Percentiles rank a stretch among this genome's conserved stretches.
Evolutionary conservation across 2,329 filamentous ascomycete genomes (phyloP).

Genomic region (Fusarium fracticaudum): DNA sequence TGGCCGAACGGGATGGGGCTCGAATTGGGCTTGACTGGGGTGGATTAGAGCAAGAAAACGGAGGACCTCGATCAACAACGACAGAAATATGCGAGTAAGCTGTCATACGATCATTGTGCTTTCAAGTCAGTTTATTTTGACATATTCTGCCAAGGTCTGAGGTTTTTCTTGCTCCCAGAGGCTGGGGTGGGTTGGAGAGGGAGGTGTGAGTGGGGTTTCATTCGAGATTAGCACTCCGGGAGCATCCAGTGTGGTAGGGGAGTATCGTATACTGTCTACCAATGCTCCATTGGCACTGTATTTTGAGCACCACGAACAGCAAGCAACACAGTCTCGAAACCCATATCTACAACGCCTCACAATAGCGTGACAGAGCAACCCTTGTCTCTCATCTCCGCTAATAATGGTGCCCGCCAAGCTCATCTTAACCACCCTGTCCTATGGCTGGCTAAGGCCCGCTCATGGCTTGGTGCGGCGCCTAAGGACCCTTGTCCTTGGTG

Average conservation of each 20-base stretch:
- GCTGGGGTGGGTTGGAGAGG: conserved; percentile 41
- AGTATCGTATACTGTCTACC: conserved; percentile 34
- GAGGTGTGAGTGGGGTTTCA: conserved; percentile 54
- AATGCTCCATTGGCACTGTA: not conserved
- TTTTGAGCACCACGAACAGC: fast-evolving
- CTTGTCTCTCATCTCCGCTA: conserved; percentile 46
- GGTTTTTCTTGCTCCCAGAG: not conserved
- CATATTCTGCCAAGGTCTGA: not conserved
- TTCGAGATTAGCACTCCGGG: conserved; percentile 54
- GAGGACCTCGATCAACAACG: not conserved
- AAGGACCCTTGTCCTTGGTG: conserved; percentile 29
- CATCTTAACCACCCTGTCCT: conserved; percentile 43
- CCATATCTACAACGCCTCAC: not conserved
- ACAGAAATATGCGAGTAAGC: not conserved
- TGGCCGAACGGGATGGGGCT: conserved; percentile 32
- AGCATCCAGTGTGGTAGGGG: conserved; percentile 44
- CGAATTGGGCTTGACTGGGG: conserved; percentile 38
- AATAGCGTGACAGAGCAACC: conserved; percentile 29
- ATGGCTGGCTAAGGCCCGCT: conserved; percentile 26
- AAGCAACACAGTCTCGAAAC: conserved; percentile 2
- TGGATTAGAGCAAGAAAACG: conserved; percentile 28
- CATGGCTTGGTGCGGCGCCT: conserved; percentile 42
- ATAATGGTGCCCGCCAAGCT: conserved; percentile 45
- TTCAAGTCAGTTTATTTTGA: not conserved
- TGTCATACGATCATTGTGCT: fast-evolving